Evolutionary conservation across 495 filamentous ascomycete genomes (phyloP).

Genomic region (Thermochaetoides thermophila): DNA sequence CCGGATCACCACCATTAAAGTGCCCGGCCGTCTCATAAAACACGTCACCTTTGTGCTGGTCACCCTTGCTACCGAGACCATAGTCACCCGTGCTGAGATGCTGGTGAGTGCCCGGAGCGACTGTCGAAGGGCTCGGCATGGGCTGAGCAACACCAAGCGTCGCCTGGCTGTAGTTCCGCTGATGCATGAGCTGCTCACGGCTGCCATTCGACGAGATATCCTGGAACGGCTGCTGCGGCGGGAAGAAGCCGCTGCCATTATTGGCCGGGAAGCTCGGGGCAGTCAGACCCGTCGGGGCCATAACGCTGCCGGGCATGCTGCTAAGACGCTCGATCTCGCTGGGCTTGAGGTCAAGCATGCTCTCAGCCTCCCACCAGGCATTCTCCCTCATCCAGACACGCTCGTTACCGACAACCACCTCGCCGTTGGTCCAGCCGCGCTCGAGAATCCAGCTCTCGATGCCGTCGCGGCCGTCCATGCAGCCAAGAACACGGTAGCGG

Average conservation of each 20-base stretch:
- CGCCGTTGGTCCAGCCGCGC: conserved; percentile 95
- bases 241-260: conserved; percentile 56
- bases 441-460: conserved; percentile 93
- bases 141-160: conserved; percentile 20
- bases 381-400: conserved; percentile 90
- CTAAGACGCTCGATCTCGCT: conserved; percentile 25
- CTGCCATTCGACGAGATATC: conserved; percentile 50
- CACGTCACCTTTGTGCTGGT: conserved; percentile 54
- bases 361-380: conserved; percentile 96
- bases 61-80: conserved; percentile 74
- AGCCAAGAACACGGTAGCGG: conserved; percentile 72
- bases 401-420: conserved; percentile 78
- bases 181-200: conserved; percentile 53
- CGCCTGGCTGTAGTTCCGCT: conserved; percentile 49
- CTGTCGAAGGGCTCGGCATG: conserved; percentile 28
- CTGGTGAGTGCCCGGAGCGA: conserved; percentile 56
- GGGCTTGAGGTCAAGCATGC: conserved; percentile 84
- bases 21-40: conserved; percentile 53
- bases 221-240: conserved; percentile 40
- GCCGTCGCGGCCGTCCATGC: conserved; percentile 78
- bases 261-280: conserved; percentile 54
- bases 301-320: conserved; percentile 33
- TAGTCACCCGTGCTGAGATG: conserved; percentile 61
- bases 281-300: conserved; percentile 33
- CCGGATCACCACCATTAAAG: conserved; percentile 48